Base-by-base conservation (phyloP, 1,139 yeast genomes). In the Saccharomycopsis hybrid region DNA sequence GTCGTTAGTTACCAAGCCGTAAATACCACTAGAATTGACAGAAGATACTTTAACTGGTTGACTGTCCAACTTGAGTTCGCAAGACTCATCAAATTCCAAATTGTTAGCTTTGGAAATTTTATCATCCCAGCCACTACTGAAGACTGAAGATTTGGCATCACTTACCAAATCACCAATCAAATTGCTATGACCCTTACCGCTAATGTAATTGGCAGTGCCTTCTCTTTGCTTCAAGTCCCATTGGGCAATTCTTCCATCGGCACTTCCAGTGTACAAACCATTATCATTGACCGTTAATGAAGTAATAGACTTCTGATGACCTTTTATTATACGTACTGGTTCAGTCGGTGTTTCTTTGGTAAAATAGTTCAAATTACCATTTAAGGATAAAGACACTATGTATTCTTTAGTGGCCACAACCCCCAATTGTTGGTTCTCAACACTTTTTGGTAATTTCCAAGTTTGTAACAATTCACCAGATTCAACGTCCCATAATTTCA, bases 121-220 rank as follows among this genome's bases (percentile, higher is more conserved):
- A 61, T 88, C 95, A 64, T 92, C 98, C 97, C 97, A 90, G 1
- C 90, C 95, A 32, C 80, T 70, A 24, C 94, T 74, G 51, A 76
- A 67, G 9, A 80, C 56, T 1, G 57, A 54, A 27, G 59, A 60
- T 8, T 58, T 64, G 41, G 55, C 57, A 28, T 62, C 8, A 24
- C 29, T 39, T 24, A 54, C 62, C 53, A 63, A 61, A 36, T 69
- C 82, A 44, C 74, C 78, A 37, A 87, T 73, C 57, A 38, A 72
- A 59, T 84, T 85, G 1, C 73, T 59, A 62, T 85, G 92, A 8
- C 70, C 68, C 4, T 65, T 59, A 25, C 71, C 68, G 11, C 65
- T 57, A 28, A 72, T 63, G 8, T 72, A 62, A 0, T 65, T 59
- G 2, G 78, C 68, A 2, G 56, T 57, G n/a, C 71, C 72, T 1